These are phyloP conservation scores for Achlya hypogyna DNA, from an alignment of 352 stramenopile genomes.

Conservation along the genomic window DNA sequence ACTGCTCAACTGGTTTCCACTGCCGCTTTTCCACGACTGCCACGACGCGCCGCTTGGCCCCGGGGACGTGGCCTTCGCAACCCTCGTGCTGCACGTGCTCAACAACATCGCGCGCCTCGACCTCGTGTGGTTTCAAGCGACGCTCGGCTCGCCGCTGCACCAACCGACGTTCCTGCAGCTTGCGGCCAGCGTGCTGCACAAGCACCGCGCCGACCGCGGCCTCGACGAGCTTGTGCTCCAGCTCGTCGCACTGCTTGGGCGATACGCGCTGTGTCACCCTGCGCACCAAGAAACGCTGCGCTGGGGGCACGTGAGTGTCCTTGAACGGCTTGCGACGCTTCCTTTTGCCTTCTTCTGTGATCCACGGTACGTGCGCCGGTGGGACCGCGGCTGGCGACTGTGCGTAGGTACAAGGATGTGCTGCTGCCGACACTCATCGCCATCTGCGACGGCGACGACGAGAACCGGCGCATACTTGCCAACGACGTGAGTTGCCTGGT, in stretches of 20 bases:
- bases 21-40: constrained; percentile 1
- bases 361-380: not conserved
- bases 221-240: constrained; percentile 7
- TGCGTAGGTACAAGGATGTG: constrained; percentile 9
- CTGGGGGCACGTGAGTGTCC: not conserved
- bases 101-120: constrained; percentile 19
- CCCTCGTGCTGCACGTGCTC: not conserved
- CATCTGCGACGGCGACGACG: constrained; percentile 1
- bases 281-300: constrained; percentile 10
- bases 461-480: constrained; percentile 12
- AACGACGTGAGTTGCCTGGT: constrained; percentile 1
- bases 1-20: constrained; percentile 7
- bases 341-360: constrained; percentile 16
- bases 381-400: not conserved
- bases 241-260: constrained; percentile 1
- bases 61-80: not conserved
- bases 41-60: not conserved
- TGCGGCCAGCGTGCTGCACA: not conserved
- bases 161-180: constrained; percentile 11
- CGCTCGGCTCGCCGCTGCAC: not conserved
- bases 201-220: not conserved
- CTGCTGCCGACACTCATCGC: constrained; percentile 14
- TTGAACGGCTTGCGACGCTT: not conserved
- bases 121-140: constrained; percentile 13
- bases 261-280: not conserved